Percentiles rank a stretch among this genome's conserved stretches.
Evolutionary conservation across 148 eudicot genomes (phyloP).

Genomic region (Cornus kousa): DNA sequence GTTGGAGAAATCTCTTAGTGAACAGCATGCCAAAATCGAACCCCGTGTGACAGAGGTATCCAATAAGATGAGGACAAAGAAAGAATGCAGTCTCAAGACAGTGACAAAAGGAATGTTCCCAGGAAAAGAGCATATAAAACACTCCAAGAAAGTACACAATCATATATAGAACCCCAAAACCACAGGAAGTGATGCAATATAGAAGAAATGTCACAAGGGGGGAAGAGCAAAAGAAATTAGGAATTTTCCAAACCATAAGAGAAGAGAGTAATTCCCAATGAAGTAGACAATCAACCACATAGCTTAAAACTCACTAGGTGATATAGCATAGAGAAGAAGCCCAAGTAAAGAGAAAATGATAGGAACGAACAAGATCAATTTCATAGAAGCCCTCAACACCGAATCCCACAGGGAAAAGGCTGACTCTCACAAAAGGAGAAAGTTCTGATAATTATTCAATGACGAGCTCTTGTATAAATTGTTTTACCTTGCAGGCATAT

Average conservation of each 20-base stretch:
- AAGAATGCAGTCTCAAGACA: not conserved
- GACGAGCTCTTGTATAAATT: conserved; percentile 45
- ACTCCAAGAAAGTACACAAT: not conserved
- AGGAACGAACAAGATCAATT: not conserved
- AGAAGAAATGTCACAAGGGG: not conserved
- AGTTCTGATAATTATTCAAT: conserved; percentile 30
- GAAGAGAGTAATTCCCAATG: not conserved
- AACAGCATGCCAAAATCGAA: not conserved
- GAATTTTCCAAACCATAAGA: not conserved
- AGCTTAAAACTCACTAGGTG: not conserved
- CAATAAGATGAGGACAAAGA: not conserved
- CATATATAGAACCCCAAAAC: not conserved
- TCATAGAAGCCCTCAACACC: conserved; percentile 21
- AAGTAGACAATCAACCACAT: not conserved
- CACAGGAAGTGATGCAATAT: conserved; percentile 1
- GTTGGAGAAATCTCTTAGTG: not conserved
- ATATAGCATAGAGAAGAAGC: not conserved
- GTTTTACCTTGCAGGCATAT: conserved; percentile 96
- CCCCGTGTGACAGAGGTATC: not conserved
- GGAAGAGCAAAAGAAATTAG: not conserved
- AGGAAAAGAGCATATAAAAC: not conserved
- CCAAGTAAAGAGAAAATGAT: not conserved
- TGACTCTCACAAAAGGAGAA: conserved; percentile 20
- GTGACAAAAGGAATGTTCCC: not conserved
- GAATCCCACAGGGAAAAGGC: conserved; percentile 15